Evolutionary conservation across 1,139 yeast genomes (phyloP).

Genomic region (Yamadazyma trypodendri): DNA sequence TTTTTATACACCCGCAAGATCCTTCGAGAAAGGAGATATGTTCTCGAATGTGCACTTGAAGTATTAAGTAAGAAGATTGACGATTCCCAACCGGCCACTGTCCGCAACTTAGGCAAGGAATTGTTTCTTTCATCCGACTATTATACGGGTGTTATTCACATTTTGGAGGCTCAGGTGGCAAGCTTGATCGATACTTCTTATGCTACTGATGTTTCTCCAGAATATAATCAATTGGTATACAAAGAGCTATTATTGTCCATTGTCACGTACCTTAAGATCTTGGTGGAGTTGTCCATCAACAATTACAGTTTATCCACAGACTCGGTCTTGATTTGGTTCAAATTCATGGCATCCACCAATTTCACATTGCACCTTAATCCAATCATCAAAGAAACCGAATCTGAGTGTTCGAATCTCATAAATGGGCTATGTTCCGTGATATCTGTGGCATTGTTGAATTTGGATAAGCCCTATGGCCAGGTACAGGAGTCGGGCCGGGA

Average conservation of each 20-base stretch:
- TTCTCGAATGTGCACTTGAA: constrained; percentile 39
- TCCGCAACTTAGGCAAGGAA: constrained; percentile 41
- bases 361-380: constrained; percentile 34
- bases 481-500: too few relatives aligned
- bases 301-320: constrained; percentile 30
- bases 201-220: constrained; percentile 17
- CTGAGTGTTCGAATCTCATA: constrained; percentile 27
- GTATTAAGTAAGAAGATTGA: constrained; percentile 38
- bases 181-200: constrained; percentile 11
- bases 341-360: constrained; percentile 42
- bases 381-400: constrained; percentile 29
- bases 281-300: constrained; percentile 39
- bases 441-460: constrained; percentile 52
- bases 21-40: constrained; percentile 46
- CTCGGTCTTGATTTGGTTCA: constrained; percentile 55
- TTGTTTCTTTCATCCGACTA: constrained; percentile 31
- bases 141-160: constrained; percentile 21
- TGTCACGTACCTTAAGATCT: constrained; percentile 42
- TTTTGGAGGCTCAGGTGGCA: constrained; percentile 8
- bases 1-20: constrained; percentile 32
- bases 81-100: constrained; percentile 24
- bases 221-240: constrained; percentile 24
- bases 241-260: constrained; percentile 38
- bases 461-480: constrained; percentile 45
- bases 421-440: constrained; percentile 49